Evolutionary conservation across 2,329 filamentous ascomycete species (phyloP), one percentile per base, ranked within the genome.

Genomic region (Calonectria pseudoreteaudii): DNA sequence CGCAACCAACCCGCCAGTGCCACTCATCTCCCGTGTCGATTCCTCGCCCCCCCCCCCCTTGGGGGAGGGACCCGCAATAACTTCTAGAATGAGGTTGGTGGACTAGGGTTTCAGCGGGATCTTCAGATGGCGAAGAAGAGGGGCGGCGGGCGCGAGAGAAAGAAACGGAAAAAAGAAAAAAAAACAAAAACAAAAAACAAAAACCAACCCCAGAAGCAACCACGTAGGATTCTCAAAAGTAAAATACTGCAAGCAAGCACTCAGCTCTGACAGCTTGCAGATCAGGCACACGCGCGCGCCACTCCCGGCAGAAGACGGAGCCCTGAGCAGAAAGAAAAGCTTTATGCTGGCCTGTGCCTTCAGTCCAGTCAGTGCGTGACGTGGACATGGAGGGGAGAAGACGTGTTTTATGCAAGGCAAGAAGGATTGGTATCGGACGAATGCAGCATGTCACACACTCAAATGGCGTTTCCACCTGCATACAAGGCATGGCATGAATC

Each of bases 61-160:
- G n/a, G 30, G 36, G 36, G 16, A 28, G 36, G 36, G 66, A 36
- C 66, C 52, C 66, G 66, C 52, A 34, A 36, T 30, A 30, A 44
- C 38, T 68, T 68, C 36, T 34, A 68, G 34, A 58, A 49, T 56
- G 41, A 68, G 66, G 66, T 62, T 62, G 56, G 56, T 30, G 34
- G 38, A 16, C 56, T 36, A 16, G 49, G 49, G 28, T 52, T 52
- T 14, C 26, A 20, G 50, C 28, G 50, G 56, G 23, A 58, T 31
- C 20, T 16, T 60, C n/a, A 23, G 56, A 41, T 26, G 56, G 56
- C 16, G n/a, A 28, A 31, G 52, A 41, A 16, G 10, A 8, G 16
- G 56, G 34, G 44, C 44, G 20, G 44, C 18, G n/a, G 11, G 44
- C 10, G 18, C 28, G 23, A 38, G 7, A n/a, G 28, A 41, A 62